Percentiles rank a stretch among this genome's conserved stretches.
These are phyloP conservation scores for Suillus lakei DNA, from an alignment of 768 basidiomycete genomes.

Conservation along the genomic window DNA sequence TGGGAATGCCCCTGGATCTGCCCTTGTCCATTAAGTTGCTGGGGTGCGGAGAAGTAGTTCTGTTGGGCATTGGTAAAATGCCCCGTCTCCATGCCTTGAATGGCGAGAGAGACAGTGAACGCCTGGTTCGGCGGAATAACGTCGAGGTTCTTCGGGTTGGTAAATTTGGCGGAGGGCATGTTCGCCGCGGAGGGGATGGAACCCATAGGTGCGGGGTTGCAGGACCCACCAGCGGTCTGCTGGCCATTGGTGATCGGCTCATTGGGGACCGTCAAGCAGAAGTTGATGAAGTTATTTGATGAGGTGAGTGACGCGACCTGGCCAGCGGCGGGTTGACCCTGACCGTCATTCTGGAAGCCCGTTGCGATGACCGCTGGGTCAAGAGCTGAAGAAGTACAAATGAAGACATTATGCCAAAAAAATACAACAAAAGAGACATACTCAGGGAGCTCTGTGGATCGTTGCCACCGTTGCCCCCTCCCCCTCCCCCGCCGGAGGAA, in stretches of 20 bases:
- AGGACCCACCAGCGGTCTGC: constrained; percentile 56
- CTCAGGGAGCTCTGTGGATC: constrained; percentile 49
- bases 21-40: constrained; percentile 54
- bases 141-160: constrained; percentile 44
- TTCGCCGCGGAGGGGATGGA: constrained; percentile 51
- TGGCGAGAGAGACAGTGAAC: constrained; percentile 57
- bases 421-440: constrained; percentile 14
- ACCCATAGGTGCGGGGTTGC: constrained; percentile 65
- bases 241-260: constrained; percentile 59
- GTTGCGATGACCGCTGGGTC: constrained; percentile 53
- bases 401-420: constrained; percentile 10
- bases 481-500: constrained; percentile 11
- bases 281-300: constrained; percentile 67
- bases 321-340: constrained; percentile 46
- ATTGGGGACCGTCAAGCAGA: constrained; percentile 48
- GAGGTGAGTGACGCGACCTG: constrained; percentile 58
- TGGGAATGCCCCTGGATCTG: constrained; percentile 63
- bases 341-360: constrained; percentile 56
- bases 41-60: constrained; percentile 62
- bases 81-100: constrained; percentile 52
- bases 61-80: constrained; percentile 59
- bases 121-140: constrained; percentile 48
- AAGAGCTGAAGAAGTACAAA: constrained; percentile 43
- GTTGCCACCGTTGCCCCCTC: constrained; percentile 5
- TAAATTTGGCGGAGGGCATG: constrained; percentile 56